A percentile compares a stretch with the other conserved stretches of the same genome.
Conservation (phyloP, 2,329 filamentous ascomycete genomes). For the Fusarium floridanum region DNA sequence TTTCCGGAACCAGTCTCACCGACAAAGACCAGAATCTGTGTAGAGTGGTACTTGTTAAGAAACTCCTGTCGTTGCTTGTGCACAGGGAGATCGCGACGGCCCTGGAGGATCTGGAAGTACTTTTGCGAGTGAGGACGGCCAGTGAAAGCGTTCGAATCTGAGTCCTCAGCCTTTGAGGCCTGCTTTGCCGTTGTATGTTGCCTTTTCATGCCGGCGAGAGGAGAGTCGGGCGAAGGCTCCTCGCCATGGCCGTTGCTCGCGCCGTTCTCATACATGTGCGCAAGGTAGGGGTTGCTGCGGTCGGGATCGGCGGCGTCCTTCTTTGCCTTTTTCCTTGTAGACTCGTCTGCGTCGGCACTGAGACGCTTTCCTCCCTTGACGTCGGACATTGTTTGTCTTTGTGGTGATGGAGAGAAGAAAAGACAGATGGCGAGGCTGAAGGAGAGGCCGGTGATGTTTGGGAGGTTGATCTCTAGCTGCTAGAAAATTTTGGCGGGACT, state of each 20-base stretch:
- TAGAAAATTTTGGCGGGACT: constrained; percentile 49
- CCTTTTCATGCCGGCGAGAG: constrained; percentile 76
- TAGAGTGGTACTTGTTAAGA: constrained; percentile 89
- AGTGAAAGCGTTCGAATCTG: constrained; percentile 88
- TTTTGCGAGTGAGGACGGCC: constrained; percentile 79
- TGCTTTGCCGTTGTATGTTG: constrained; percentile 84
- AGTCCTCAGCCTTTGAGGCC: constrained; percentile 81
- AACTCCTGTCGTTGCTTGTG: constrained; percentile 95
- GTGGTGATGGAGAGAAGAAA: constrained; percentile 8
- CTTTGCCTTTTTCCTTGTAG: constrained; percentile 59
- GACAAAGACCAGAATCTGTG: constrained; percentile 97
- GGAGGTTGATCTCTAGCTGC: constrained; percentile 31
- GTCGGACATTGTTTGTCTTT: constrained; percentile 55
- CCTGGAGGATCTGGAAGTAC: constrained; percentile 92
- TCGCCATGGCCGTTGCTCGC: constrained; percentile 55
- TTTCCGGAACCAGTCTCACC: constrained; percentile 99
- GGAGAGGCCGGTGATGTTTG: constrained; percentile 28
- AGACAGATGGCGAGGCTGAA: constrained; percentile 43
- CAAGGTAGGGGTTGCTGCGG: constrained; percentile 83
- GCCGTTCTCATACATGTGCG: constrained; percentile 80
- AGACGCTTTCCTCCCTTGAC: constrained; percentile 57
- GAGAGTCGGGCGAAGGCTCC: constrained; percentile 55
- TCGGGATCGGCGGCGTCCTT: constrained; percentile 55
- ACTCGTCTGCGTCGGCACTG: constrained; percentile 59
- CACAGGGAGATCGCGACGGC: constrained; percentile 87